phyloP scores from a whole-genome alignment of 257 asterid species.

The Jacaranda mimosifolia region DNA sequence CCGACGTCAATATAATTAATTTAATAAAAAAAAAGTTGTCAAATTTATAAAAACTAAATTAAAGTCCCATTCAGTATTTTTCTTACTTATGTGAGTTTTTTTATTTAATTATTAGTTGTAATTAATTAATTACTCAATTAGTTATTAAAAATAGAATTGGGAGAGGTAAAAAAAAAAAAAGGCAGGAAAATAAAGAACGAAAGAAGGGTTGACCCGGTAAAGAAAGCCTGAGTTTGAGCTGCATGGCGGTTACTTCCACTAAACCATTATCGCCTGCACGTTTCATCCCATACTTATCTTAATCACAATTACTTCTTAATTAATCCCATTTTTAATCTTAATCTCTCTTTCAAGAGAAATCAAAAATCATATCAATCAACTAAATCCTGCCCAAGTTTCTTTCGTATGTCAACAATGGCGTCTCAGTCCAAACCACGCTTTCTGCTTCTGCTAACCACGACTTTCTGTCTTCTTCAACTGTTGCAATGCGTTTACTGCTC shows the following conservation, averaged over 20 bases:
- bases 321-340: too few relatives aligned
- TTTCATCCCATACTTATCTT: constrained; percentile 2
- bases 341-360: background rate
- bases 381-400: background rate
- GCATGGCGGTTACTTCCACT: constrained; percentile 38
- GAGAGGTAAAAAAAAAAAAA: too few relatives aligned
- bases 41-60: too few relatives aligned
- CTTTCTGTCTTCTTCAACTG: constrained; percentile 3
- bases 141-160: too few relatives aligned
- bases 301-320: background rate
- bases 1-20: too few relatives aligned
- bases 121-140: too few relatives aligned
- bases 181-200: background rate
- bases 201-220: background rate
- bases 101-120: too few relatives aligned
- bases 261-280: constrained; percentile 45
- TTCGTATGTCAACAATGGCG: constrained; percentile 32
- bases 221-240: background rate
- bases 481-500: constrained; percentile 36
- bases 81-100: too few relatives aligned
- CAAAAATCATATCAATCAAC: too few relatives aligned
- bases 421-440: constrained; percentile 22
- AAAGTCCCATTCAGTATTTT: too few relatives aligned
- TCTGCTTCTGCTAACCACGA: constrained; percentile 8
- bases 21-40: too few relatives aligned